These are phyloP conservation scores for Melanomma pulvis-pyrius DNA, from an alignment of 495 filamentous ascomycete genomes.

Conservation along the genomic window DNA sequence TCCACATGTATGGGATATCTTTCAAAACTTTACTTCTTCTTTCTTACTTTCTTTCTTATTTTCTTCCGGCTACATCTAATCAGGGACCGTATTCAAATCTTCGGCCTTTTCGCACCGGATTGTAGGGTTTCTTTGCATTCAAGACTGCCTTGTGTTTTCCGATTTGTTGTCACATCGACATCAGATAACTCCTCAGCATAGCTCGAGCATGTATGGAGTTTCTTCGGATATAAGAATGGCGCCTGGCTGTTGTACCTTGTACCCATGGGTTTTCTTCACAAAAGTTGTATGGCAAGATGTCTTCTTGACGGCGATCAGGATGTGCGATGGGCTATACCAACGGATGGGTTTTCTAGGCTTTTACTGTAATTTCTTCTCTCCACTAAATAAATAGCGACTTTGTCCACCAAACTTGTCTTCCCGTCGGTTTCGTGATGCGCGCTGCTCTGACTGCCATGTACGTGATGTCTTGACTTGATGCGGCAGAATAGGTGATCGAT, in stretches of 20 bases:
- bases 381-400: background rate
- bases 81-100: background rate
- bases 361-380: too few species aligned
- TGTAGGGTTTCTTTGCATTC: background rate
- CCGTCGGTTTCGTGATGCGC: background rate
- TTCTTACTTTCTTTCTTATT: background rate
- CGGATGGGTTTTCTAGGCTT: too few species aligned
- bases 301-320: background rate
- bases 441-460: background rate
- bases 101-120: background rate
- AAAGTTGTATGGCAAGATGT: background rate
- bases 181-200: background rate
- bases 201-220: background rate
- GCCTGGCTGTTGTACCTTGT: background rate
- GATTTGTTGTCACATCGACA: background rate
- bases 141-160: background rate
- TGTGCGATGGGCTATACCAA: background rate
- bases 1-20: background rate
- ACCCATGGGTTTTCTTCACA: background rate
- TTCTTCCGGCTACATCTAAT: background rate
- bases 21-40: background rate
- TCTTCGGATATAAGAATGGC: background rate
- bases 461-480: background rate
- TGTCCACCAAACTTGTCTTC: background rate
- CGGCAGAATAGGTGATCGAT: too few species aligned